Base-by-base conservation (phyloP, 257 asterid species). In the Nicotiana attenuata region DNA sequence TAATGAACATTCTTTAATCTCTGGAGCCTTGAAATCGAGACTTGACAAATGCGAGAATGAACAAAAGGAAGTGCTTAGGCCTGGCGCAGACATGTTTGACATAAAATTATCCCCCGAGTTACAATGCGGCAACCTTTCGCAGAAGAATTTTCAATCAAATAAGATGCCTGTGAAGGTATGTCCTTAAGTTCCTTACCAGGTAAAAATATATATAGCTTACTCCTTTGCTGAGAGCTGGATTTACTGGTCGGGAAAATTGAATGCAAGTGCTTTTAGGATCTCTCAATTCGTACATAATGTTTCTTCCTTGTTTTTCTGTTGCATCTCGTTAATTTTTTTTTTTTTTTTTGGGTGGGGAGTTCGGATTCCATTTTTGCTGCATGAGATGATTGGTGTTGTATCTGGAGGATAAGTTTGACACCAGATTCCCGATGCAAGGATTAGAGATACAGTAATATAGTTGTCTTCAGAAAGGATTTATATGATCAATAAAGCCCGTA, bases 11-110 rank as follows among this genome's bases (percentile, higher is more conserved):
- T 82, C 35, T 76, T 45, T 63, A 26, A 29, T 86, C 22, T 26
- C 81, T 92, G 99, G 97, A 92, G 93, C 83, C 98, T 96, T 66
- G 98, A 98, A n/a, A 96, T 96, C 59, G 85, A 85, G 86, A 94
- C 82, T 76, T 92, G 79, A 86, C 89, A 91, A 87, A 63, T 91
- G 97, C 59, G 83, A 88, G 88, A 85, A 92, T 84, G 98, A 92
- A 87, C 92, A 90, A 83, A 84, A 87, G 45, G 98, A 96, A 88
- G 10, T 96, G 93, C 85, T 94, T 82, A 92, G 60, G 82, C 87
- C 94, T 88, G 98, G 98, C 24, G 90, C 91, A 52, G 89, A 97
- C 60, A 92, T 96, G 98, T 96, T 96, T 55, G 99, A 96, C 82
- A 96, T 98, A 41, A 93, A 93, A 90, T 90, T 96, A 71, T 98